Base-by-base conservation (phyloP, 2,329 filamentous ascomycete species). In the Tolypocladium tropicale region DNA sequence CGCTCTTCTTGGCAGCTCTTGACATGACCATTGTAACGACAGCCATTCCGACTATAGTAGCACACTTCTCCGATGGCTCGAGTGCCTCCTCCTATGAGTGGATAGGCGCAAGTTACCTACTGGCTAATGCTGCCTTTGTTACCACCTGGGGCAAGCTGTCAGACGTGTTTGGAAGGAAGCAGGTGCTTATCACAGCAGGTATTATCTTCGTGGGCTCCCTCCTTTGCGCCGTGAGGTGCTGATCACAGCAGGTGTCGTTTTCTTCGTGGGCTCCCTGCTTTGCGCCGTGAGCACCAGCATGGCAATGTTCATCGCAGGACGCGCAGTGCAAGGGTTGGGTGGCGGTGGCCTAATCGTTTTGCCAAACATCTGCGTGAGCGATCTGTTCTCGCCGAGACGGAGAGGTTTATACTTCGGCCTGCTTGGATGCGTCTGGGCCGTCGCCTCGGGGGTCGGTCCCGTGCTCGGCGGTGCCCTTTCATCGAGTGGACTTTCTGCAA, bases 51-150 rank as follows among this genome's bases (percentile, higher is more conserved):
- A 83, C 82, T 16, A 88, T 89, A 70, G 71, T 36, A n/a, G n/a
- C n/a, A n/a, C 76, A 87, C 58, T 81, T 92, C 58, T 3, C 74
- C n/a, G 37, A 41, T n/a, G 18, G 23, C 10, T 2, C 39, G 3
- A 14, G 39, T 12, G n/a, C 37, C 37, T 21, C 37, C 1, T 41
- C 39, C 3, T 92, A 91, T 70, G 81, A 85, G 53, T 92, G 88
- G 89, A 85, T 93, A 59, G 88, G 88, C 16, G 83, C 81, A 39
- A 83, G 87, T 3, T 93, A 88, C 64, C 75, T 90, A 7, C 80
- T 92, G 12, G 86, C 84, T 55, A 86, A 84, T 65, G 84, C 86
- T 1, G 81, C 76, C 68, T 79, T 81, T 1, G 81, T 82, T 0
- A 86, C 87, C 0, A 82, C 86, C 53, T 92, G 87, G 88, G 86